Evolutionary conservation across 1,284 basidiomycete species (phyloP), one percentile per base, ranked within the genome.

Genomic region (Phylloporus sp.): DNA sequence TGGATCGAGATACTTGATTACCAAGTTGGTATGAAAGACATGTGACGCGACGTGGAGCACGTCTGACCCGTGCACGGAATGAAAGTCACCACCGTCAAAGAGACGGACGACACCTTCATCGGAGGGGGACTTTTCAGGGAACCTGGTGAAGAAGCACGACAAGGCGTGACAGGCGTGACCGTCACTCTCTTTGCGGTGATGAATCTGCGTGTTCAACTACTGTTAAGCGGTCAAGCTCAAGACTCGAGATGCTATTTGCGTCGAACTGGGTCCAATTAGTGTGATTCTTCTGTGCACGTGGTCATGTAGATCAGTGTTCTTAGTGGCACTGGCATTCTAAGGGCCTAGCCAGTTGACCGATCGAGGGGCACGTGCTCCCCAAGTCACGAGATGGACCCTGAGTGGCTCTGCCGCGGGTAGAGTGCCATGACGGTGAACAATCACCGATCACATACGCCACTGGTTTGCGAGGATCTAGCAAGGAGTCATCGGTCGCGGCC

Each of bases 61-160:
- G 79, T 99, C 97, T 7, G 90, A 82, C 0, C 96, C 97, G 76
- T 99, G 96, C 0, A 91, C 92, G 19, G 92, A 91, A 82, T 95
- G 99, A 82, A 91, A 99, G 27, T 96, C 92, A 73, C 90, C 85
- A 49, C 95, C 89, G 74, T 93, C 90, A 77, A 98, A 98, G 7
- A 98, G 86, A 23, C 96, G 89, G 56, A 98, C 85, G 5, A 92
- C 92, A 27, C 91, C 91, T 1, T 86, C 85, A 61, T 89, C 88
- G 0, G 59, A 11, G 19, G 91, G 90, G 0, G 90, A 89, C 71
- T 91, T 93, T 60, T 82, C 77, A 0, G 90, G 89, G 60, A 96
- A 85, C 56, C 84, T 86, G 27, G 83, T 81, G 71, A 94, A 94
- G 81, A 94, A 95, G 0, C 32, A 32, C 32, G 32, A 32, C 32